Conservation (phyloP, 2,329 filamentous ascomycete species). For the Gnomoniopsis smithogilvyi region DNA sequence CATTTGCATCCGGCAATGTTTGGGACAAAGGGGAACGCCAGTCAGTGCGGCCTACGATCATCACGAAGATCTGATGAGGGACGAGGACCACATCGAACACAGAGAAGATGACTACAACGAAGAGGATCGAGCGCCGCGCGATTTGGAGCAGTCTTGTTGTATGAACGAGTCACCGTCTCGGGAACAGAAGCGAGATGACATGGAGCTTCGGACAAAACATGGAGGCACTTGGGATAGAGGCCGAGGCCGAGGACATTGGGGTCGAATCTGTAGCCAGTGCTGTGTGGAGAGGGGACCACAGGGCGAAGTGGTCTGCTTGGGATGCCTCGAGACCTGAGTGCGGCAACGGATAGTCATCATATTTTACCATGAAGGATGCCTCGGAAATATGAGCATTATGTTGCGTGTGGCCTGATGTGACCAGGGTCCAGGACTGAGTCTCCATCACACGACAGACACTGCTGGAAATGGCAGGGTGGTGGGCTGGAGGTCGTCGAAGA, state of each 20-base stretch:
- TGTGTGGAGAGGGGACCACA: conserved; percentile 63
- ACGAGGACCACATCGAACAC: conserved; percentile 9
- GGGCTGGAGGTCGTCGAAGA: too few species aligned
- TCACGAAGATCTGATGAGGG: conserved; percentile 5
- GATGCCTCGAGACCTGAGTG: conserved; percentile 44
- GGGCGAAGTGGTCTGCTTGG: conserved; percentile 64
- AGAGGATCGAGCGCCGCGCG: conserved; percentile 18
- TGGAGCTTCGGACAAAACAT: conserved; percentile 3
- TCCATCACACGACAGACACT: not conserved
- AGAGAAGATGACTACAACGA: conserved; percentile 18
- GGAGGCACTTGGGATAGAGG: conserved; percentile 30
- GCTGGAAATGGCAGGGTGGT: not conserved
- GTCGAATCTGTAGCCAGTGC: conserved; percentile 63
- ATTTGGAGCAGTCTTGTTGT: conserved; percentile 35
- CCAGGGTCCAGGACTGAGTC: not conserved
- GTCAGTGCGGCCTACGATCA: not conserved
- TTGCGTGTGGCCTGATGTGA: not conserved
- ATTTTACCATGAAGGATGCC: not conserved
- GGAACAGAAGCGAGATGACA: conserved; percentile 9
- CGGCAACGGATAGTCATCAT: not conserved
- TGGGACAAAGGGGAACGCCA: conserved; percentile 39
- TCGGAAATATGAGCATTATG: not conserved
- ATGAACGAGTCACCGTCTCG: conserved; percentile 44
- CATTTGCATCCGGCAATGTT: conserved; percentile 65
- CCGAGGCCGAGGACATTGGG: conserved; percentile 39